Evolutionary conservation across 352 stramenopile genomes (phyloP), one percentile per base, ranked within the genome.

Genomic region (Phytopythium delawarense): DNA sequence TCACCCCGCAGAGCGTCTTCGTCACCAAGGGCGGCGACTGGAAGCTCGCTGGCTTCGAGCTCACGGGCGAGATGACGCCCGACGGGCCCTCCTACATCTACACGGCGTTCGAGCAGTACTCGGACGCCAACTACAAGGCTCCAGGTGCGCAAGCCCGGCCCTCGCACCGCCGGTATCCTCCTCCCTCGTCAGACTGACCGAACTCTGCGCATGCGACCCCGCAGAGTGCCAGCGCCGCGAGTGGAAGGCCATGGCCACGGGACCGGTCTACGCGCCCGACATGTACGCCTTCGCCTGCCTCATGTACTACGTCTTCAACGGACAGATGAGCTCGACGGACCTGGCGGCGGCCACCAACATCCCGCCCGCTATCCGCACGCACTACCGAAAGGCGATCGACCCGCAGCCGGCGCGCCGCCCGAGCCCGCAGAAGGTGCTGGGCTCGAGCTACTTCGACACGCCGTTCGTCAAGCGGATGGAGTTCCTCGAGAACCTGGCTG

Each of bases 1-100:
- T 99, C 18, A 88, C 75, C 25, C 93, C 94, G 5, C 72, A 92
- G 39, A 96, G 88, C 42, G 92, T 98, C 52, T 98, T 97, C 64
- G 96, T 99, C 1, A 99, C 95, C 12, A 92, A 91, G 73, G 90
- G 89, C 49, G 96, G 96, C 52, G 96, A 99, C 77, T 98, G 96
- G 81, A 99, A 98, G 64, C 79, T 99, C 20, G 94, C 84, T 32
- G 96, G 94, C 12, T 97, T 98, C 59, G 91, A 96, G 59, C 62
- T 98, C 20, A 91, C 96, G 20, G 93, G 87, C 5, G 87, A 96
- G 58, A 66, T 97, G 57, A 96, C 86, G 2, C 77, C 60, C 21
- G 83, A 94, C 59, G 91, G 89, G 28, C 74, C 92, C 63, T 88
- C 83, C 7, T 86, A 85, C 53, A 74, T 87, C 25, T 93, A 86